Base-by-base conservation (phyloP, 306 rosid species). In the Begonia fuchsioides region DNA sequence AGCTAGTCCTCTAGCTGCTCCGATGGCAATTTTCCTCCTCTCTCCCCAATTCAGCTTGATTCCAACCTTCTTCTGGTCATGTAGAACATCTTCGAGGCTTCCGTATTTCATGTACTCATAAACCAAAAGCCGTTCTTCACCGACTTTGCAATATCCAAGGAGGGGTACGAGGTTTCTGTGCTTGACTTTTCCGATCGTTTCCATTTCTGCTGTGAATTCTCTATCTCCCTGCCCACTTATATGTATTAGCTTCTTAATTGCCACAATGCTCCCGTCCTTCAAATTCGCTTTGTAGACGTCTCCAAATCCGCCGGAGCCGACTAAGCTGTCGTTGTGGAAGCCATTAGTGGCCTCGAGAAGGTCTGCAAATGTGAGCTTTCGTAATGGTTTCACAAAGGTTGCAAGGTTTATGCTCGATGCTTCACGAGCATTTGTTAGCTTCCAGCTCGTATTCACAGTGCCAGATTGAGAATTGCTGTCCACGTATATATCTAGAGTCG, bases 171-270 rank as follows among this genome's bases (percentile, higher is more conserved):
- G 81, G 67, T 92, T 92, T 53, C 96, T 65, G 67, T 92, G 94
- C 70, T 92, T 92, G 79, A 92, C 82, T 64, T 82, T 85, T 58
- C 98, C 98, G 15, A 92, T 92, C 19, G 98, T 92, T 67, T 92
- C 98, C 98, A 92, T 92, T 54, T 92, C 98, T 17, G 98, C 98
- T 10, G 93, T 92, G 79, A 85, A 92, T 55, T 92, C 96, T 10
- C 98, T 67, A 65, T 92, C 98, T 39, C 98, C 98, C 62, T 92
- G 98, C 43, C 98, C 98, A 0, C 98, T 92, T 0, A 92, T 65
- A 54, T 77, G 96, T 38, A 82, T 85, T 12, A 92, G 74, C 56
- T 92, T 92, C 80, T 92, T 92, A 60, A 92, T 92, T 17, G 98
- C 96, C 18, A 92, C 98, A 11, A 76, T 54, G 59, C 72, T 92